Conservation (phyloP, 192 early-diverging fungal genomes). For the Gamsiella multidivaricata region DNA sequence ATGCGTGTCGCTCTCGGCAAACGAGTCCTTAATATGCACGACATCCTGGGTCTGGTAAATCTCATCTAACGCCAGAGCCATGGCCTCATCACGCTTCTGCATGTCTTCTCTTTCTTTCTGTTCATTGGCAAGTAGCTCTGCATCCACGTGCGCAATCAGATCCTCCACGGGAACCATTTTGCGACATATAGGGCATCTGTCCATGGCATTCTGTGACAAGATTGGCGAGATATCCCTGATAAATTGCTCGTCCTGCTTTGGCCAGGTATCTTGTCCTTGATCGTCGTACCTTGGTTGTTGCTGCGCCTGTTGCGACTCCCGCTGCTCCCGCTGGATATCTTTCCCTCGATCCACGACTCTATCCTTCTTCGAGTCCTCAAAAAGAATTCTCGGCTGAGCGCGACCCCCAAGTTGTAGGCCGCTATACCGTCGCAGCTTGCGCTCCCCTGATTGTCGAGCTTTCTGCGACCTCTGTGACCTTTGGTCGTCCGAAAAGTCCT, state of each 20-base stretch:
- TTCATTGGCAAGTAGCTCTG: conserved; percentile 22
- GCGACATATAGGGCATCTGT: conserved; percentile 28
- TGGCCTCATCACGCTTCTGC: conserved; percentile 22
- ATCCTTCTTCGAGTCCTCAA: background rate
- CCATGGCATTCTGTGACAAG: conserved; percentile 4
- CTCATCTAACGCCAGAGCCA: conserved; percentile 16
- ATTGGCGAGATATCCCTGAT: conserved; percentile 8
- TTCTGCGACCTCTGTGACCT: background rate
- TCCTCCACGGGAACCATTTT: conserved; percentile 20
- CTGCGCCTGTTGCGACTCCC: background rate
- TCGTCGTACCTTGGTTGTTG: background rate
- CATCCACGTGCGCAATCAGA: conserved; percentile 30
- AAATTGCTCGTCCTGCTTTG: background rate
- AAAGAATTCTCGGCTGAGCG: background rate
- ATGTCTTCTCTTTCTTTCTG: conserved; percentile 21
- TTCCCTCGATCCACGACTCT: background rate
- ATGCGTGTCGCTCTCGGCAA: background rate
- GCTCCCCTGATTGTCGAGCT: background rate
- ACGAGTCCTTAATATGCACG: background rate
- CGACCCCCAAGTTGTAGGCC: conserved; percentile 8
- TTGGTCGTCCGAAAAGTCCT: conserved; percentile 37
- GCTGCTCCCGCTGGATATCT: background rate
- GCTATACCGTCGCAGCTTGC: conserved; percentile 9
- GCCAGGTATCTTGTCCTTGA: background rate
- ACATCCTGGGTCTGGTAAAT: conserved; percentile 14